phyloP scores from a whole-genome alignment of 805 yeast genomes.

The Candida orba region DNA sequence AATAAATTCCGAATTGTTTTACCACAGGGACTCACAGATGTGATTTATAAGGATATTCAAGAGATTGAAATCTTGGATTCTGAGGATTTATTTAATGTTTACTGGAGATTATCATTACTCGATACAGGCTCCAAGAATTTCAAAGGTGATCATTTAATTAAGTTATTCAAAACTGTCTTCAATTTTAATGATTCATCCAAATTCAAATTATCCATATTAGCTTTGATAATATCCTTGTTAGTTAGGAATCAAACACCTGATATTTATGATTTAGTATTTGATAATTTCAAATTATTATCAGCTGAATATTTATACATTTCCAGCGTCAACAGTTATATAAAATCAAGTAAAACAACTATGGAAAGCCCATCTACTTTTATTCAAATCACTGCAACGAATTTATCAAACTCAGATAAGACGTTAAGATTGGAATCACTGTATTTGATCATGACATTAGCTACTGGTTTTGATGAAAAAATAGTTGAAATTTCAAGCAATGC shows the following conservation, averaged over 20 bases:
- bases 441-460: constrained; percentile 30
- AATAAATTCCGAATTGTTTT: constrained; percentile 12
- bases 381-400: constrained; percentile 27
- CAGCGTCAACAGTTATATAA: constrained; percentile 13
- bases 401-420: constrained; percentile 42
- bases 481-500: constrained; percentile 43
- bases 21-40: constrained; percentile 12
- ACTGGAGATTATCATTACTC: constrained; percentile 46
- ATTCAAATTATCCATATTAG: constrained; percentile 11
- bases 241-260: constrained; percentile 1
- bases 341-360: constrained; percentile 1
- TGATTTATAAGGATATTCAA: constrained; percentile 7
- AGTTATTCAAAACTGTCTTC: constrained; percentile 1
- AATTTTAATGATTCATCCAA: constrained; percentile 3
- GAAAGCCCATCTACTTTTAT: constrained; percentile 14
- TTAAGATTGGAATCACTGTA: constrained; percentile 46
- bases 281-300: constrained; percentile 17
- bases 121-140: constrained; percentile 27
- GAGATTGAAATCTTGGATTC: constrained; percentile 2
- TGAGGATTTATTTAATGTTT: constrained; percentile 30
- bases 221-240: constrained; percentile 14
- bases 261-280: constrained; percentile 4
- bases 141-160: constrained; percentile 12
- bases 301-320: constrained; percentile 13
- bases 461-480: constrained; percentile 23